A percentile compares a stretch with the other conserved stretches of the same genome.
phyloP scores from a whole-genome alignment of 2,329 filamentous ascomycete species.

The Exophiala bonariae region DNA sequence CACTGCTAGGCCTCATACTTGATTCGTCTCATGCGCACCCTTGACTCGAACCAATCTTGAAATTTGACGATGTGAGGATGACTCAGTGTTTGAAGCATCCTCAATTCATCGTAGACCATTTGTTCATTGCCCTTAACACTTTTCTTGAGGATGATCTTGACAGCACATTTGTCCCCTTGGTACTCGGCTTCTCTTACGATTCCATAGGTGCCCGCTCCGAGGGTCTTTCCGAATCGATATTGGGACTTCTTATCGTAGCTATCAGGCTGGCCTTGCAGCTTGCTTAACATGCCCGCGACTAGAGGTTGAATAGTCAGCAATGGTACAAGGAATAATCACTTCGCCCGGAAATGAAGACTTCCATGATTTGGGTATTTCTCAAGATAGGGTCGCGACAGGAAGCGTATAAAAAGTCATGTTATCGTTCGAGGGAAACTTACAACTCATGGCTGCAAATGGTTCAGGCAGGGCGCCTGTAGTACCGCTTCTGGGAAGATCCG shows the following conservation, averaged over 20 bases:
- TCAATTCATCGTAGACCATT: slow-evolving; percentile 97
- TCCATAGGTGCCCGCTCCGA: slow-evolving; percentile 96
- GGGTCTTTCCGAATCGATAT: slow-evolving; percentile 88
- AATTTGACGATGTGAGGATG: slow-evolving; percentile 97
- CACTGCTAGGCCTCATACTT: not conserved
- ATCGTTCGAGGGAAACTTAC: slow-evolving; percentile 14
- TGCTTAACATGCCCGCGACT: slow-evolving; percentile 91
- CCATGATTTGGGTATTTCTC: no score
- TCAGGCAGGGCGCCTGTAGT: no score
- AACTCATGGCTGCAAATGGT: slow-evolving; percentile 20
- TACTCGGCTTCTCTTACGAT: slow-evolving; percentile 95
- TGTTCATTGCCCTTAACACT: slow-evolving; percentile 97
- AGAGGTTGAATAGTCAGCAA: slow-evolving; percentile 13
- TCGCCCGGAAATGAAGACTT: not conserved
- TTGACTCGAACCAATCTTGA: slow-evolving; percentile 98
- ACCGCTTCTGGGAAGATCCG: no score
- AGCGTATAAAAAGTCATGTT: not conserved
- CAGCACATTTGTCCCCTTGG: slow-evolving; percentile 79
- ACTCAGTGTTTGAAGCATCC: slow-evolving; percentile 85
- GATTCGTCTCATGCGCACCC: slow-evolving; percentile 56
- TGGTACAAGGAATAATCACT: not conserved
- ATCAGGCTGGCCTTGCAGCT: slow-evolving; percentile 93
- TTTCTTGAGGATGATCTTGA: slow-evolving; percentile 99
- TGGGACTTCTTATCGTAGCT: slow-evolving; percentile 99
- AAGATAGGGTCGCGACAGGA: not conserved